Conservation (phyloP, 768 basidiomycete species). For the Collybia nuda region DNA sequence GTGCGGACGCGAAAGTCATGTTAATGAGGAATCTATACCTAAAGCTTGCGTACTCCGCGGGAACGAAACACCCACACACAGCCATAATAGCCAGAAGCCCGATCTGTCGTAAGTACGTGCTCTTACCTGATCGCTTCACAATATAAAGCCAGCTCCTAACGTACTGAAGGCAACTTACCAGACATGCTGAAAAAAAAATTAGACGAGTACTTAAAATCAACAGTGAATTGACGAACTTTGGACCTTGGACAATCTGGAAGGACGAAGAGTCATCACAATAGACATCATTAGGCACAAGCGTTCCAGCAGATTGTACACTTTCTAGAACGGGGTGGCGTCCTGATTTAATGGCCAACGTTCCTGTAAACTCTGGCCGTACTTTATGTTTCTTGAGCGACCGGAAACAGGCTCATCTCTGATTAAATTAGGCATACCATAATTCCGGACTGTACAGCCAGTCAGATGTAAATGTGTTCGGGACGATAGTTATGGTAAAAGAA, state of each 20-base stretch:
- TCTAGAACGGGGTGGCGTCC: slow-evolving; percentile 91
- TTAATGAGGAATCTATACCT: slow-evolving; percentile 40
- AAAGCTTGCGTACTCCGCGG: slow-evolving; percentile 92
- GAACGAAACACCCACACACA: slow-evolving; percentile 89
- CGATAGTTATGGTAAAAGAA: slow-evolving; percentile 5
- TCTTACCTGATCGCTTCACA: slow-evolving; percentile 64
- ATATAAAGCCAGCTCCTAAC: background rate
- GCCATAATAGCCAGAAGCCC: slow-evolving; percentile 84
- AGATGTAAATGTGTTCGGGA: background rate
- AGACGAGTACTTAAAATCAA: background rate
- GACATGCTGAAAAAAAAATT: slow-evolving; percentile 38
- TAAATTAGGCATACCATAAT: slow-evolving; percentile 34
- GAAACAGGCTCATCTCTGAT: background rate
- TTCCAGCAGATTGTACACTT: slow-evolving; percentile 62
- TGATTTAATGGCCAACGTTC: slow-evolving; percentile 83
- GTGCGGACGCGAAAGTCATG: background rate
- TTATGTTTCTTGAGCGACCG: background rate
- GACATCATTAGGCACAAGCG: slow-evolving; percentile 85
- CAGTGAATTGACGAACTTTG: slow-evolving; percentile 56
- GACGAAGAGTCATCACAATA: slow-evolving; percentile 82
- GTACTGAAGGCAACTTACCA: slow-evolving; percentile 20
- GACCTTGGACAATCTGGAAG: slow-evolving; percentile 92
- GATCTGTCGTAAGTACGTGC: slow-evolving; percentile 88
- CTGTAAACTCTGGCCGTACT: slow-evolving; percentile 93
- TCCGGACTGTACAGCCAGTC: slow-evolving; percentile 35